phyloP scores from a whole-genome alignment of 129 eudicot species.

The Helichrysum umbraculigerum region DNA sequence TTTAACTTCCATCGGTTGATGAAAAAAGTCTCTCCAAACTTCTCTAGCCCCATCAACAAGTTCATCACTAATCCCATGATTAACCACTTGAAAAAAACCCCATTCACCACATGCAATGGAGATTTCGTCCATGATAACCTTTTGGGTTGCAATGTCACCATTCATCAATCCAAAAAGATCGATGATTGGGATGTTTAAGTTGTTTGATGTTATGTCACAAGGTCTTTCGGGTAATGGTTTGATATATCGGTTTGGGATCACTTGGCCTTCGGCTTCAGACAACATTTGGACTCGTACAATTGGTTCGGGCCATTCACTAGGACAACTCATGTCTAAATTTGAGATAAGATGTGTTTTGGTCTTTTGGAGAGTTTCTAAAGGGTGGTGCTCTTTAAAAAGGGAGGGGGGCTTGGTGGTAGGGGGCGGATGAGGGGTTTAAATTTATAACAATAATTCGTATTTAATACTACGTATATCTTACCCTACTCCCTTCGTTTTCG shows the following conservation, averaged over 20 bases:
- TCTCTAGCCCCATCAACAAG: constrained; percentile 63
- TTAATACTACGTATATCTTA: constrained; percentile 21
- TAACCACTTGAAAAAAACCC: constrained; percentile 83
- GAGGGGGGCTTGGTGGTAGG: constrained; percentile 1
- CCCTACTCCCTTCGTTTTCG: not conserved
- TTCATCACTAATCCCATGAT: constrained; percentile 64
- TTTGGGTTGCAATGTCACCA: constrained; percentile 19
- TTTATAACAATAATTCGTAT: not conserved
- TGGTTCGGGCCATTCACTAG: constrained; percentile 72
- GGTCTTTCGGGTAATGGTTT: constrained; percentile 67
- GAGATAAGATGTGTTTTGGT: constrained; percentile 7
- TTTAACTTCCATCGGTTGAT: constrained; percentile 76
- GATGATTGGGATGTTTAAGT: constrained; percentile 55
- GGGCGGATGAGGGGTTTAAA: not conserved
- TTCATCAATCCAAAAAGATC: constrained; percentile 47
- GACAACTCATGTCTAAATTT: constrained; percentile 33
- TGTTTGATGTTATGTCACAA: not conserved
- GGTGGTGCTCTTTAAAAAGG: constrained; percentile 25
- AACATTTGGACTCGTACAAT: constrained; percentile 69
- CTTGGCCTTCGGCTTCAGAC: constrained; percentile 36
- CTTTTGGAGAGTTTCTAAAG: constrained; percentile 20
- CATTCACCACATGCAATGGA: constrained; percentile 61
- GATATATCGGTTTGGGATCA: constrained; percentile 59
- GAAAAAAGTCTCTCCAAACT: constrained; percentile 70
- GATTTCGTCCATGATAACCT: constrained; percentile 29